Evolutionary conservation across 768 basidiomycete species (phyloP).

Genomic region (Mycena sanguinolenta): DNA sequence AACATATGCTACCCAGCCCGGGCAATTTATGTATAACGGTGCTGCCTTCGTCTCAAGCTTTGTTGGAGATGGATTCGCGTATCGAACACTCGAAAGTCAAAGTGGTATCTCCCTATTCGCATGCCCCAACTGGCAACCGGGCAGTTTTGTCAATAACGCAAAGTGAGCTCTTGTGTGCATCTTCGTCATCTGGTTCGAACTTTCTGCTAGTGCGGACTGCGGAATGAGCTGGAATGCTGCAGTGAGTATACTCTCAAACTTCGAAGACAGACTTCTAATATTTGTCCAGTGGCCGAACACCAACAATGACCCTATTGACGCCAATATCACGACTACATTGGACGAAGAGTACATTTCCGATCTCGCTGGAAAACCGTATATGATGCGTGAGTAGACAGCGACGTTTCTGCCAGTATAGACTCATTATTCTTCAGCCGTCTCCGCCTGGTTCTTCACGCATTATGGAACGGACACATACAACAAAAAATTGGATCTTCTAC

Average conservation of each 20-base stretch:
- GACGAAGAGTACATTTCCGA: neutral
- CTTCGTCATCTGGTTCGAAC: too few relatives aligned
- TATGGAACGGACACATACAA: neutral
- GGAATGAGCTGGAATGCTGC: slow-evolving; percentile 10
- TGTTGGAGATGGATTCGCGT: neutral
- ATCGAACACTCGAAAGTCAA: slow-evolving; percentile 1
- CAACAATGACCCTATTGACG: neutral
- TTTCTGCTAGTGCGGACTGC: neutral
- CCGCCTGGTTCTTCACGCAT: slow-evolving; percentile 1
- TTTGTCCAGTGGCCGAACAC: neutral
- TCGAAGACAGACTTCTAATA: neutral
- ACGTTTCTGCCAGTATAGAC: too few relatives aligned
- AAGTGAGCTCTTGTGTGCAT: neutral
- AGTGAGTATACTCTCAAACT: neutral
- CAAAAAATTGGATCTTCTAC: slow-evolving; percentile 1
- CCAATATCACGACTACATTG: neutral
- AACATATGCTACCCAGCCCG: neutral
- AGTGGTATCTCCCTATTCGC: neutral
- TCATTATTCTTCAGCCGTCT: neutral
- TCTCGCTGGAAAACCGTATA: slow-evolving; percentile 1
- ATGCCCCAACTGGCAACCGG: slow-evolving; percentile 7
- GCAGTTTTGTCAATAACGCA: neutral
- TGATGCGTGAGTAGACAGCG: neutral
- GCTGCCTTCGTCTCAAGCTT: slow-evolving; percentile 4
- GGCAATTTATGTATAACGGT: neutral